A percentile compares a stretch with the other conserved stretches of the same genome.
Conservation (phyloP, 2,329 filamentous ascomycete genomes). For the Botrytis sinoallii region DNA sequence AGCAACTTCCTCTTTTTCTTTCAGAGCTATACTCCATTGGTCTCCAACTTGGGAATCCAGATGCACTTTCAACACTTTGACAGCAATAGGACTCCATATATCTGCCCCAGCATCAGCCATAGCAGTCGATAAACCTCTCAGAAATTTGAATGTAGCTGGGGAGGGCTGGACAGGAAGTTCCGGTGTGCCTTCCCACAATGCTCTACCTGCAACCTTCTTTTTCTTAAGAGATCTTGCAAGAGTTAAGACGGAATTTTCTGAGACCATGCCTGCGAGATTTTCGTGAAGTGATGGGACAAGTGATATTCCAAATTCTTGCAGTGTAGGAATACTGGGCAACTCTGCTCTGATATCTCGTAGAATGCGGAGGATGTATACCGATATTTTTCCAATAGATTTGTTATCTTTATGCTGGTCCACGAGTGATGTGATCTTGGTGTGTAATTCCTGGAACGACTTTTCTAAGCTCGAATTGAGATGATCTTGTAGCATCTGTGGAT, state of each 20-base stretch:
- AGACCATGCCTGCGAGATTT: constrained; percentile 54
- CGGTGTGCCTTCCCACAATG: constrained; percentile 78
- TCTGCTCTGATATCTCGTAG: constrained; percentile 70
- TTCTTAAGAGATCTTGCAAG: constrained; percentile 45
- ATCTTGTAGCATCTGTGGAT: constrained; percentile 61
- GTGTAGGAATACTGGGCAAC: constrained; percentile 52
- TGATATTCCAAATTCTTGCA: constrained; percentile 56
- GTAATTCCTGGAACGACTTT: constrained; percentile 56
- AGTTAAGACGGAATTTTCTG: constrained; percentile 48
- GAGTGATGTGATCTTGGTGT: constrained; percentile 51
- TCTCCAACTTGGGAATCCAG: constrained; percentile 49
- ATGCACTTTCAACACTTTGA: constrained; percentile 58
- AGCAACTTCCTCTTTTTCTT: constrained; percentile 24
- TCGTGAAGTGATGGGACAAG: constrained; percentile 64
- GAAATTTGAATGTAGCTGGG: constrained; percentile 66
- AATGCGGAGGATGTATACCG: constrained; percentile 68
- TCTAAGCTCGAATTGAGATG: constrained; percentile 55
- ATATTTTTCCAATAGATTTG: constrained; percentile 50
- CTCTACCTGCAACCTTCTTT: constrained; percentile 55
- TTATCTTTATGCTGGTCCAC: constrained; percentile 48
- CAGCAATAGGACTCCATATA: constrained; percentile 73
- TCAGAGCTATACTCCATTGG: constrained; percentile 39
- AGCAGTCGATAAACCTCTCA: constrained; percentile 59
- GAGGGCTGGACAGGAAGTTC: constrained; percentile 76
- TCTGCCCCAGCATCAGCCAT: constrained; percentile 74